These are phyloP conservation scores for Helenozyma baotianmanensis DNA, from an alignment of 805 yeast genomes.

Conservation along the genomic window DNA sequence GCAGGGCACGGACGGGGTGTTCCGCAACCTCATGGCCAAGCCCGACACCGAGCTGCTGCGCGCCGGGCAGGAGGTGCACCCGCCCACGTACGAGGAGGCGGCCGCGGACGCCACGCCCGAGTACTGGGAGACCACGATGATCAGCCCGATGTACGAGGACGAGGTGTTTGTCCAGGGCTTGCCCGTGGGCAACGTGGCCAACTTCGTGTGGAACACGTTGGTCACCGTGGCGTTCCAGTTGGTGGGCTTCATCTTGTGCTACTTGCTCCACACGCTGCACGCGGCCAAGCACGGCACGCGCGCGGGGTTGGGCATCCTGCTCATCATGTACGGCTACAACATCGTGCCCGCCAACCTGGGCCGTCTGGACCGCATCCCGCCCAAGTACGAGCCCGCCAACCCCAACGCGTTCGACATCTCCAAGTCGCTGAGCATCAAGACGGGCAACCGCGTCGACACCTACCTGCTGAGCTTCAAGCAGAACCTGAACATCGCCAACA, in stretches of 20 bases:
- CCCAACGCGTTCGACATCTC: slow-evolving; percentile 32
- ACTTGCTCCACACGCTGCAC: slow-evolving; percentile 89
- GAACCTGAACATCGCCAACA: slow-evolving; percentile 23
- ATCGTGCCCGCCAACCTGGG: slow-evolving; percentile 39
- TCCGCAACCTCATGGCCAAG: slow-evolving; percentile 85
- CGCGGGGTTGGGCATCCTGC: slow-evolving; percentile 84
- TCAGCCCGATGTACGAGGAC: slow-evolving; percentile 76
- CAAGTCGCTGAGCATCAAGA: slow-evolving; percentile 21
- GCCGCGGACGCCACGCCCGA: slow-evolving; percentile 93
- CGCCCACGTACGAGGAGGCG: slow-evolving; percentile 92
- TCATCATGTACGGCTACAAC: slow-evolving; percentile 58
- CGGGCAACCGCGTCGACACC: slow-evolving; percentile 23
- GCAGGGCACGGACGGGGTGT: slow-evolving; percentile 78
- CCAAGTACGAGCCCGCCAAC: slow-evolving; percentile 28
- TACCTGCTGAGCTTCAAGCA: slow-evolving; percentile 26
- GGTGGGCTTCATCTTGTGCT: slow-evolving; percentile 88
- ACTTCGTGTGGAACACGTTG: slow-evolving; percentile 83
- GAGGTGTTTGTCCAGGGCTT: slow-evolving; percentile 92
- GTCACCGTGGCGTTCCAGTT: slow-evolving; percentile 91
- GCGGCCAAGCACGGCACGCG: slow-evolving; percentile 95
- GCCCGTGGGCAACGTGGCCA: slow-evolving; percentile 90
- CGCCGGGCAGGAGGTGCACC: slow-evolving; percentile 47
- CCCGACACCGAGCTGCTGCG: slow-evolving; percentile 52
- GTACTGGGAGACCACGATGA: slow-evolving; percentile 88
- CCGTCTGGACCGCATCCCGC: slow-evolving; percentile 30